Base-by-base conservation (phyloP, 2,329 filamentous ascomycete genomes). In the Hortaea sp. region DNA sequence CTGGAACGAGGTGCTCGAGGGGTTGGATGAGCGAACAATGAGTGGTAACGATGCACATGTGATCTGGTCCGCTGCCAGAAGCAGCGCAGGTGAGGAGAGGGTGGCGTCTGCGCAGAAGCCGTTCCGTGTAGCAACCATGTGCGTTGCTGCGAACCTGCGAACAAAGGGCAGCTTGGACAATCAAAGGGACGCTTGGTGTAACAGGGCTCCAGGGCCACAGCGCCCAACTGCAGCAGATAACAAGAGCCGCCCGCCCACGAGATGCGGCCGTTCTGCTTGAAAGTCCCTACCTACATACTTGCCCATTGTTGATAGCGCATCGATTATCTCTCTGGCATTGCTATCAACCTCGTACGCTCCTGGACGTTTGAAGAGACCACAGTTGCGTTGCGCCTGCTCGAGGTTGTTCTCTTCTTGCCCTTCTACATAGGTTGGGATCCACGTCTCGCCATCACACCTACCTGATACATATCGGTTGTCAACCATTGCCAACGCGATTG, bases 131-230 rank as follows among this genome's bases (percentile, higher is more conserved):
- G 43, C 53, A 35, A 41, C 49, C 46, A 56, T 56, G 54, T 54
- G 55, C 46, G 41, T 49, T 52, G 52, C 52, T 30, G 34, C 40
- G 41, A 28, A 9, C 12, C 9, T 13, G 40, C 13, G 29, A 57
- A 59, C 57, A 58, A 59, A 59, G 57, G 48, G 44, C 48, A 56
- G 56, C 59, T 60, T 58, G 59, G 41, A 49, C 47, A 49, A 49
- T 44, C 42, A 27, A 31, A 34, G 34, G 6, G 20, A 38, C 39
- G 27, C 39, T 42, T 37, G 31, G 30, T 32, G 43, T 37, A 38
- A 37, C 31, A 12, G 29, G 27, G 28, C 11, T 30, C 37, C 6
- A 32, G 11, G 27, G 28, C 11, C 37, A 29, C 6, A 32, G 11
- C 32, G 44, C 45, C 39, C 28, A 42, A 46, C 46, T 50, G 42